A percentile compares a stretch with the other conserved stretches of the same genome.
Conservation (phyloP, 306 rosid species). For the Alnus glutinosa region DNA sequence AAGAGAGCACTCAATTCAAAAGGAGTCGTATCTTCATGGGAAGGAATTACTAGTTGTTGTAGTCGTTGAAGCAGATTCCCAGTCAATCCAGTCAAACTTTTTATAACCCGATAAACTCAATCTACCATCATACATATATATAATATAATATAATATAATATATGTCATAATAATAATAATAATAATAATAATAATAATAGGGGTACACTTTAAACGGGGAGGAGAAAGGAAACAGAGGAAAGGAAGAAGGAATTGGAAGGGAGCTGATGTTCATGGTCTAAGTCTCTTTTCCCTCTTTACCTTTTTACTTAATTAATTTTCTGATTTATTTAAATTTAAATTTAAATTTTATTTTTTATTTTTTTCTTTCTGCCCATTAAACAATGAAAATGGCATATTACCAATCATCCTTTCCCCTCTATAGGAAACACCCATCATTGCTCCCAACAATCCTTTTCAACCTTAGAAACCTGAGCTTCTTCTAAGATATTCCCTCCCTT, state of each 20-base stretch:
- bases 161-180: constrained; percentile 23
- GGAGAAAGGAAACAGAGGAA: constrained; percentile 31
- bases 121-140: constrained; percentile 15
- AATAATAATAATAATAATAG: constrained; percentile 7
- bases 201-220: constrained; percentile 36
- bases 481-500: constrained; percentile 59
- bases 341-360: background rate
- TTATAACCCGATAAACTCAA: constrained; percentile 41
- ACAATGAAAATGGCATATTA: constrained; percentile 95
- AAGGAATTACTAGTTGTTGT: constrained; percentile 11
- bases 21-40: background rate
- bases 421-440: constrained; percentile 99
- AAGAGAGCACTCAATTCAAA: constrained; percentile 61
- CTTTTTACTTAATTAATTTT: background rate
- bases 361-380: constrained; percentile 64
- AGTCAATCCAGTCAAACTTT: constrained; percentile 57
- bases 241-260: constrained; percentile 35
- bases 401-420: constrained; percentile 98
- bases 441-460: constrained; percentile 98
- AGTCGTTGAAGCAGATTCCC: constrained; percentile 22
- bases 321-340: background rate
- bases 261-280: constrained; percentile 28
- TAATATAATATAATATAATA: too few species aligned
- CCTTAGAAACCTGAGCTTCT: constrained; percentile 89
- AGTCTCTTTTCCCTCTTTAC: background rate